These are phyloP conservation scores for Tylopilus microsporus DNA, from an alignment of 1,284 basidiomycete genomes.

Conservation along the genomic window DNA sequence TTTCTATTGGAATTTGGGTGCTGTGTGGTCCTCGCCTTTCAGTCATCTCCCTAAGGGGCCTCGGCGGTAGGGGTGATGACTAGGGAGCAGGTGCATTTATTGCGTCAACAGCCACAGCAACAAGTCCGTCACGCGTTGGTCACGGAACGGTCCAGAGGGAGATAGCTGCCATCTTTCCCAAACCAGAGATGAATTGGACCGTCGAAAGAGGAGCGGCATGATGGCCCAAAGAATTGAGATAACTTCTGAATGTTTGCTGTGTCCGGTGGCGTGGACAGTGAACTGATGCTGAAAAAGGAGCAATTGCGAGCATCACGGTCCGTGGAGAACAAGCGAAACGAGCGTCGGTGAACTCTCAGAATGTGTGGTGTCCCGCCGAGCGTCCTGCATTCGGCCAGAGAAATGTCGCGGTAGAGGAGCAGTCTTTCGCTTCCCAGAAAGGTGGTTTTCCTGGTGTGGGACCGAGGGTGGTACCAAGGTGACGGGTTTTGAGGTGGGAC, in stretches of 20 bases:
- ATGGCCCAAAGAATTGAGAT: background rate
- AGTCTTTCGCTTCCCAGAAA: constrained; percentile 5
- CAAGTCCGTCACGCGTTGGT: background rate
- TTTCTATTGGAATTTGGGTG: no score
- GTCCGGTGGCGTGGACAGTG: background rate
- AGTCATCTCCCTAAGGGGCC: no score
- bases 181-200: background rate
- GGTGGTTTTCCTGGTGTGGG: background rate
- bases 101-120: no score
- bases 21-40: no score
- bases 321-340: constrained; percentile 2
- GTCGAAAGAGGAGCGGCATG: background rate
- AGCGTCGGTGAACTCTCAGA: constrained; percentile 13
- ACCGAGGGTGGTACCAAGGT: constrained; percentile 11
- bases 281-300: constrained; percentile 6
- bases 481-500: background rate
- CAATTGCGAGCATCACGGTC: background rate
- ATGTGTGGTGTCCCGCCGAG: background rate
- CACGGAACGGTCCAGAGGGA: background rate
- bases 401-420: constrained; percentile 7
- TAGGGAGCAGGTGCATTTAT: no score
- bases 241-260: constrained; percentile 1
- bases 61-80: no score
- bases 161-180: background rate
- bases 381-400: background rate